phyloP scores from a whole-genome alignment of 805 yeast genomes.

The Ogataea zsoltii region DNA sequence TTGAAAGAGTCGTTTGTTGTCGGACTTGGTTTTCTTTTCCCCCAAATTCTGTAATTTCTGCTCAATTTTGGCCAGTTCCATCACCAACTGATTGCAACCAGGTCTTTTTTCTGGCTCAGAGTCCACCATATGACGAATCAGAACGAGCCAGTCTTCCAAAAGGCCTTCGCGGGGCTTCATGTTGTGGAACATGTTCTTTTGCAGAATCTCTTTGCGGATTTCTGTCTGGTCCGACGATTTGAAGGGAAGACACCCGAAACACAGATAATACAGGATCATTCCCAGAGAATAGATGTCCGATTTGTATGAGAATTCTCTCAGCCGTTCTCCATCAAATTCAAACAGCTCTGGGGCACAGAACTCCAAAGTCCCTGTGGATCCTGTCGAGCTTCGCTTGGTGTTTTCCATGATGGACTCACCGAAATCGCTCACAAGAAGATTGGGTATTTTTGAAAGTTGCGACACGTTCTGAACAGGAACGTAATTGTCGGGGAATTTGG shows the following conservation, averaged over 20 bases:
- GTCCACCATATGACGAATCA: conserved; percentile 25
- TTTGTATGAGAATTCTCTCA: conserved; percentile 62
- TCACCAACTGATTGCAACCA: conserved; percentile 41
- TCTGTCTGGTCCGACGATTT: conserved; percentile 25
- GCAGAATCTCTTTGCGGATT: conserved; percentile 29
- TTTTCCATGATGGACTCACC: conserved; percentile 86
- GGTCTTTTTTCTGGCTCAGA: conserved; percentile 43
- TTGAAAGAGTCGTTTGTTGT: not conserved
- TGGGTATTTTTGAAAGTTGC: conserved; percentile 48
- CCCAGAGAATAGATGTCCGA: conserved; percentile 86
- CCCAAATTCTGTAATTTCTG: conserved; percentile 8
- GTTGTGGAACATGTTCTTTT: conserved; percentile 22
- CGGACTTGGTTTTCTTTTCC: not conserved
- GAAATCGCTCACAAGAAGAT: conserved; percentile 80
- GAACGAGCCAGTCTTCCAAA: conserved; percentile 37
- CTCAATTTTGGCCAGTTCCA: conserved; percentile 22
- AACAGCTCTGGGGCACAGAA: conserved; percentile 86
- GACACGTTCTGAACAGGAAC: conserved; percentile 25
- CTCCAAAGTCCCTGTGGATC: conserved; percentile 86
- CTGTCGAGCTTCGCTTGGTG: conserved; percentile 63
- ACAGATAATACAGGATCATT: conserved; percentile 72
- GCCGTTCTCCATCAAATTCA: conserved; percentile 33
- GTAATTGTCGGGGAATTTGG: conserved; percentile 28
- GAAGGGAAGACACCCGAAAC: conserved; percentile 74
- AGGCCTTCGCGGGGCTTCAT: conserved; percentile 12